Conservation (phyloP, 2,329 filamentous ascomycete species). For the Sporothrix brunneoviolacea region DNA sequence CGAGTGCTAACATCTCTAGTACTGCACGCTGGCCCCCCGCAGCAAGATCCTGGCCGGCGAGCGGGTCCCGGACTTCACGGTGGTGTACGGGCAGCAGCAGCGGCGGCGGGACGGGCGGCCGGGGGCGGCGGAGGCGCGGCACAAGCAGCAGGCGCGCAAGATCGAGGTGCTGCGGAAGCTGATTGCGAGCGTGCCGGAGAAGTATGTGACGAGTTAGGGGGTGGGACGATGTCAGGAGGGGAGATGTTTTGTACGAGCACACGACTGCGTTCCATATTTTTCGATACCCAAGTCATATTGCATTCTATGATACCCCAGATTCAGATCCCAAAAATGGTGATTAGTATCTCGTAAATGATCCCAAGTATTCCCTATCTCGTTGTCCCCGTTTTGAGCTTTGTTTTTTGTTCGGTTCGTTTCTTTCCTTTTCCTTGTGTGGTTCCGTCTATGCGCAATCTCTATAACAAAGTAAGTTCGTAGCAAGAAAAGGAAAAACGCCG, state of each 20-base stretch:
- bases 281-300: too few relatives aligned
- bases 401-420: neutral
- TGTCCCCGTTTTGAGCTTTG: neutral
- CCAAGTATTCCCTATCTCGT: neutral
- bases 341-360: too few relatives aligned
- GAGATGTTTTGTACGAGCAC: neutral
- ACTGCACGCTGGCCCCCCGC: constrained; percentile 64
- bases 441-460: too few relatives aligned
- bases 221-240: neutral
- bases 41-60: constrained; percentile 53
- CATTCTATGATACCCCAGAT: too few relatives aligned
- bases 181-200: constrained; percentile 53
- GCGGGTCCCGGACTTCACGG: constrained; percentile 58
- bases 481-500: neutral
- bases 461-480: too few relatives aligned
- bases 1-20: constrained; percentile 31
- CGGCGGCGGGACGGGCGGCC: constrained; percentile 50
- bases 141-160: constrained; percentile 59
- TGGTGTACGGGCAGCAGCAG: constrained; percentile 57
- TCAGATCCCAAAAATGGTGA: too few relatives aligned
- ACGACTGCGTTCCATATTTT: too few relatives aligned
- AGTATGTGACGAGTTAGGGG: constrained; percentile 14
- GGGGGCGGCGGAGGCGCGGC: constrained; percentile 55
- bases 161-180: constrained; percentile 60
- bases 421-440: neutral